These are phyloP conservation scores for Penicillium decumbens DNA, from an alignment of 2,329 filamentous ascomycete species.

Conservation along the genomic window DNA sequence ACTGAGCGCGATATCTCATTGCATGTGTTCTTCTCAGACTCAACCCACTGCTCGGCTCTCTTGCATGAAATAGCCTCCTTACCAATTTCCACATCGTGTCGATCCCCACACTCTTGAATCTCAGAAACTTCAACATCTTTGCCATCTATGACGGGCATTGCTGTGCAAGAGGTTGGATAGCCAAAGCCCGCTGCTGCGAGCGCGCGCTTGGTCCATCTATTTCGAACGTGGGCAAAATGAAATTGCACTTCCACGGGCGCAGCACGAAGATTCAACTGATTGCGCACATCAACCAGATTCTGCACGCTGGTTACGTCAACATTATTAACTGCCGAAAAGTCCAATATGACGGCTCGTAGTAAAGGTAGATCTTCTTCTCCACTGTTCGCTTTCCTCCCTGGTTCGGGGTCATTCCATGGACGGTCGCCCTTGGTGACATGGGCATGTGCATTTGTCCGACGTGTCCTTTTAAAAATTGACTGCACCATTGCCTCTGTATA, in stretches of 20 bases:
- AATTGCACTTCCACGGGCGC: constrained; percentile 76
- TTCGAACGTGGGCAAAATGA: constrained; percentile 84
- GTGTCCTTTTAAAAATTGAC: constrained; percentile 63
- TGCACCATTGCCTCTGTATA: constrained; percentile 71
- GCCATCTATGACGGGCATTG: neutral
- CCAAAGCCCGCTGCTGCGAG: constrained; percentile 81
- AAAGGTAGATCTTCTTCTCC: constrained; percentile 50
- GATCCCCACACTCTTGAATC: neutral
- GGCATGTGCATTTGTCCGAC: constrained; percentile 63
- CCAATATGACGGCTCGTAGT: constrained; percentile 78
- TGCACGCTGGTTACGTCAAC: constrained; percentile 87
- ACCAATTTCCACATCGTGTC: neutral
- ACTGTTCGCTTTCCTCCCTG: constrained; percentile 30
- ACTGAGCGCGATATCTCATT: neutral
- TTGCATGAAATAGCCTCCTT: neutral
- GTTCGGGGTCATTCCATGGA: constrained; percentile 88
- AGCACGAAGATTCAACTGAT: constrained; percentile 81
- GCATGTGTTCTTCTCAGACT: neutral
- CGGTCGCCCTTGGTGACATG: constrained; percentile 66
- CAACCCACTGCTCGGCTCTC: neutral
- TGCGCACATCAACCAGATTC: constrained; percentile 81
- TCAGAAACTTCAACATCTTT: neutral
- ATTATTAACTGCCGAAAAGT: constrained; percentile 86
- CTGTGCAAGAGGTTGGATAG: constrained; percentile 48
- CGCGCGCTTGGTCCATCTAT: constrained; percentile 85